Evolutionary conservation across 1,284 basidiomycete genomes (phyloP).

Genomic region (Moniliella sp.): DNA sequence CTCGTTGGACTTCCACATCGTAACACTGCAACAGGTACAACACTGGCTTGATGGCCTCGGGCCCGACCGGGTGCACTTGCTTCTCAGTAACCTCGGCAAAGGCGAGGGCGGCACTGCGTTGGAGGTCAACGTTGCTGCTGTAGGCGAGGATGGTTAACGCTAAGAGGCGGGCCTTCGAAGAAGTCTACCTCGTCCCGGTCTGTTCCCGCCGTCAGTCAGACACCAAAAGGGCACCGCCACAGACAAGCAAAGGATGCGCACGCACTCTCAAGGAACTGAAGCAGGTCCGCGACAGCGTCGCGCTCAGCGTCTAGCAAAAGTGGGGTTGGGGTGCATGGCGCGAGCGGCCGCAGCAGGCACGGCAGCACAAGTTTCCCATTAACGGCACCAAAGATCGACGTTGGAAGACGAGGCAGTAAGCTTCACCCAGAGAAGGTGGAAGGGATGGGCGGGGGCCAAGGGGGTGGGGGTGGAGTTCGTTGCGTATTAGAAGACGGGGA

Average conservation of each 20-base stretch:
- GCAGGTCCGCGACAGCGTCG: constrained; percentile 86
- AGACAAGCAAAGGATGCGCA: too few relatives aligned
- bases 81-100: constrained; percentile 99
- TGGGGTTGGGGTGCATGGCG: constrained; percentile 45
- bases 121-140: constrained; percentile 95
- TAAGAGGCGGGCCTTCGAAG: constrained; percentile 48
- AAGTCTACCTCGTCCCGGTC: constrained; percentile 29
- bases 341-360: too few relatives aligned
- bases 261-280: constrained; percentile 95
- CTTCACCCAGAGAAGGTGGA: too few relatives aligned
- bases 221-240: too few relatives aligned
- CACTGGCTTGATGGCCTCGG: constrained; percentile 92
- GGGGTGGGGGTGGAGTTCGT: too few relatives aligned
- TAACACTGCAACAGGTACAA: constrained; percentile 69
- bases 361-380: too few relatives aligned
- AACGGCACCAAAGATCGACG: too few relatives aligned
- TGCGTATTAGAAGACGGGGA: too few relatives aligned
- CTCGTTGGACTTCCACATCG: too few relatives aligned
- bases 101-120: constrained; percentile 86
- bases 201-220: too few relatives aligned
- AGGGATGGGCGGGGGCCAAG: too few relatives aligned
- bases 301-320: constrained; percentile 88
- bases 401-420: too few relatives aligned
- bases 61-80: constrained; percentile 87
- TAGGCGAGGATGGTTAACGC: constrained; percentile 92